Conservation (phyloP, 192 early-diverging fungal species). For the Backusella psychrophila region DNA sequence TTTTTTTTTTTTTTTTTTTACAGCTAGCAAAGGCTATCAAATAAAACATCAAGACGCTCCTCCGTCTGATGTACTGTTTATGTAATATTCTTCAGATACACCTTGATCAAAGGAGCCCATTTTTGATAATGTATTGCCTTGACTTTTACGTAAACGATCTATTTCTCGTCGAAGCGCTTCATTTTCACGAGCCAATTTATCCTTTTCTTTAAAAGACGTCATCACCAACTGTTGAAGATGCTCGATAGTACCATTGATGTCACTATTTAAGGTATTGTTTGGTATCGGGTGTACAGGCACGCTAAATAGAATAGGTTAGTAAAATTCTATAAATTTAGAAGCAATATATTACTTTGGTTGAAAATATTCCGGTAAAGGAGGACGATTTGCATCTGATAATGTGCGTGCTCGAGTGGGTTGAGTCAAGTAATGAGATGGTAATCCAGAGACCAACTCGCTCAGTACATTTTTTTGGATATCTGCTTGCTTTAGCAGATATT, state of each 20-base stretch:
- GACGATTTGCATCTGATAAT: not conserved
- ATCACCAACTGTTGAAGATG: constrained; percentile 17
- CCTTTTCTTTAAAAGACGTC: constrained; percentile 11
- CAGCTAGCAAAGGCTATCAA: not conserved
- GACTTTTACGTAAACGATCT: constrained; percentile 11
- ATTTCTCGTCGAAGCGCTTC: constrained; percentile 18
- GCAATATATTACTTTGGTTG: not conserved
- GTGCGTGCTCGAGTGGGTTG: not conserved
- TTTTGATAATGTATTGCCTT: not conserved
- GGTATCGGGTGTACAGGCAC: not conserved
- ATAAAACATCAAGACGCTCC: not conserved
- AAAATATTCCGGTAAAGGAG: not conserved
- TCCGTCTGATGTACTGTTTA: not conserved
- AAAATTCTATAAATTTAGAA: not conserved
- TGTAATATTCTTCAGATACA: not conserved
- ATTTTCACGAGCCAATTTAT: constrained; percentile 13
- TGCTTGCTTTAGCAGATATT: constrained; percentile 5
- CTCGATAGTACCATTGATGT: not conserved
- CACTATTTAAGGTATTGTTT: not conserved
- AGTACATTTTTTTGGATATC: constrained; percentile 12
- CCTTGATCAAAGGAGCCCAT: not conserved
- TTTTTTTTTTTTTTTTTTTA: no score
- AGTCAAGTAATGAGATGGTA: not conserved
- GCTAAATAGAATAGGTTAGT: not conserved
- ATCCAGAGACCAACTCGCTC: not conserved